Percentiles rank a stretch among this genome's conserved stretches.
Evolutionary conservation across 805 yeast species (phyloP).

Genomic region (Candida vaughaniae): DNA sequence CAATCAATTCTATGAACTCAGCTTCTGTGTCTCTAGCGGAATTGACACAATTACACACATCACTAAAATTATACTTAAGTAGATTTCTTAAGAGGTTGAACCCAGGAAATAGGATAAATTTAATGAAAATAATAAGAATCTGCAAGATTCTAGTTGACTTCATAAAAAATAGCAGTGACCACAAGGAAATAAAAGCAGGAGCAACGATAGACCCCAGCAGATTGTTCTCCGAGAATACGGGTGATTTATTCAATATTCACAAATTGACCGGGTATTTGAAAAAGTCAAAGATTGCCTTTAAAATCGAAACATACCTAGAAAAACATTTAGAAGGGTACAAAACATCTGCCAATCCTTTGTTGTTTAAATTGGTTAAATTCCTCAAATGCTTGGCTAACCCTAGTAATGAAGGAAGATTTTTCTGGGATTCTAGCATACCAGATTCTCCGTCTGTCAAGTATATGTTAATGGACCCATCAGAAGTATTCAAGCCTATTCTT

Average conservation of each 20-base stretch:
- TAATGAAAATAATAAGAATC: slow-evolving; percentile 61
- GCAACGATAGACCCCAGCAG: slow-evolving; percentile 48
- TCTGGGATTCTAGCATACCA: slow-evolving; percentile 48
- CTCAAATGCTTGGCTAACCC: slow-evolving; percentile 69
- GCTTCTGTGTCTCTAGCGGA: slow-evolving; percentile 52
- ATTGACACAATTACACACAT: slow-evolving; percentile 42
- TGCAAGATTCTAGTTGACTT: slow-evolving; percentile 52
- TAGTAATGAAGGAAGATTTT: slow-evolving; percentile 74
- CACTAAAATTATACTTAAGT: slow-evolving; percentile 53
- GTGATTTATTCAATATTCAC: slow-evolving; percentile 70
- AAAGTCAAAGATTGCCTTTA: slow-evolving; percentile 76
- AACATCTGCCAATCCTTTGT: slow-evolving; percentile 48
- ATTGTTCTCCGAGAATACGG: slow-evolving; percentile 58
- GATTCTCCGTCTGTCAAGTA: slow-evolving; percentile 50
- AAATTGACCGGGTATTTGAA: slow-evolving; percentile 63
- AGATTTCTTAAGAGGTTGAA: slow-evolving; percentile 67
- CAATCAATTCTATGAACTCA: slow-evolving; percentile 69
- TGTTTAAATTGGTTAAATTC: slow-evolving; percentile 67
- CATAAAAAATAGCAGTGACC: slow-evolving; percentile 29
- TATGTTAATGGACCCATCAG: slow-evolving; percentile 77
- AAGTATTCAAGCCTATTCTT: slow-evolving; percentile 62
- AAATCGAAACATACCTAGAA: slow-evolving; percentile 70
- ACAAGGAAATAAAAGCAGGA: slow-evolving; percentile 48
- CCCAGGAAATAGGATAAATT: slow-evolving; percentile 67
- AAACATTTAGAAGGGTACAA: slow-evolving; percentile 11